phyloP scores from a whole-genome alignment of 1,284 basidiomycete species.

The Boletus holoroseus region DNA sequence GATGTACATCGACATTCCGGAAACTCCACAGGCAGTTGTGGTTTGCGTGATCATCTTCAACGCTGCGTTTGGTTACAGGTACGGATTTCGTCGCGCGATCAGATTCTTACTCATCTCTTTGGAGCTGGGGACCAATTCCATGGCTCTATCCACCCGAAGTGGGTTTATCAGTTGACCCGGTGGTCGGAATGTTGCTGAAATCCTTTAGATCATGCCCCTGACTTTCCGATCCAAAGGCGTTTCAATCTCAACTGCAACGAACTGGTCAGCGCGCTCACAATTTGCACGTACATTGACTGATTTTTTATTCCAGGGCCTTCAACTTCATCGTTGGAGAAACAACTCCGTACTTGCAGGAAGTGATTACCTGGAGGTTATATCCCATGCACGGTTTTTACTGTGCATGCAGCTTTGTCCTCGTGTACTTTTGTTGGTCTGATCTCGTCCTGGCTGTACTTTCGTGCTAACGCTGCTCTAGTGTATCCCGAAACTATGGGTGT shows the following conservation, averaged over 20 bases:
- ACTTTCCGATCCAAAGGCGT: slow-evolving; percentile 91
- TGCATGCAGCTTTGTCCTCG: slow-evolving; percentile 78
- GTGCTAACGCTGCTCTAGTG: slow-evolving; percentile 39
- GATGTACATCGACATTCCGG: slow-evolving; percentile 87
- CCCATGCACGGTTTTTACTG: slow-evolving; percentile 97
- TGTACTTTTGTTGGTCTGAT: slow-evolving; percentile 63
- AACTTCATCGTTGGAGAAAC: slow-evolving; percentile 87
- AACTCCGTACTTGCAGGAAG: slow-evolving; percentile 85
- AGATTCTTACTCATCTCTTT: slow-evolving; percentile 8
- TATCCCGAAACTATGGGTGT: slow-evolving; percentile 81
- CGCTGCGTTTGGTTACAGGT: slow-evolving; percentile 85
- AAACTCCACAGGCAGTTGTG: slow-evolving; percentile 87
- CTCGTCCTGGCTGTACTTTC: background rate
- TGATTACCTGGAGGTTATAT: slow-evolving; percentile 90
- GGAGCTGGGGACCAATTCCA: slow-evolving; percentile 68
- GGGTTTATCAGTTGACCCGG: slow-evolving; percentile 10
- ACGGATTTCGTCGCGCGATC: slow-evolving; percentile 20
- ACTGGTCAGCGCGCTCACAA: slow-evolving; percentile 31
- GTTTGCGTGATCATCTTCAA: slow-evolving; percentile 91
- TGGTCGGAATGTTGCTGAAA: slow-evolving; percentile 3
- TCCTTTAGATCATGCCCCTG: slow-evolving; percentile 81
- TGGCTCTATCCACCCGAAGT: slow-evolving; percentile 90
- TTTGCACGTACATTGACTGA: slow-evolving; percentile 31
- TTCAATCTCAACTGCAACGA: slow-evolving; percentile 82
- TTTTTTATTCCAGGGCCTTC: slow-evolving; percentile 58